Conservation (phyloP, 208 protist genomes). For the Naegleria fowleri region DNA sequence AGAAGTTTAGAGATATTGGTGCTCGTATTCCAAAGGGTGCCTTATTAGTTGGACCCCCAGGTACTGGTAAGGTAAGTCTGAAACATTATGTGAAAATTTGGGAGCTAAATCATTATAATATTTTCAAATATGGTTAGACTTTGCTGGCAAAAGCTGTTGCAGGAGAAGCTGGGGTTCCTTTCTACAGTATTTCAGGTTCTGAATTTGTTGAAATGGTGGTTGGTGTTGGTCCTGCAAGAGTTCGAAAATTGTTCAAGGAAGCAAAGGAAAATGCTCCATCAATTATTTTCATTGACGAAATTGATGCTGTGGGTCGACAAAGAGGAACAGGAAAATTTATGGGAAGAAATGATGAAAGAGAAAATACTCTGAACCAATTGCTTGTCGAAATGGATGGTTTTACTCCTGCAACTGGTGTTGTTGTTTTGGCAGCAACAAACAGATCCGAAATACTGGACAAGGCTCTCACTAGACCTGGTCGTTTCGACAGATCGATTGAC, state of each 20-base stretch:
- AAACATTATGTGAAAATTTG: background rate
- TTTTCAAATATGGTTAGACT: constrained; percentile 68
- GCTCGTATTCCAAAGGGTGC: constrained; percentile 92
- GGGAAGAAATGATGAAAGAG: constrained; percentile 65
- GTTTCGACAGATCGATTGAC: constrained; percentile 77
- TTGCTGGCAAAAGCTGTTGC: constrained; percentile 91
- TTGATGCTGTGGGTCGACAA: constrained; percentile 67
- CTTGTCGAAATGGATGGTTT: constrained; percentile 80
- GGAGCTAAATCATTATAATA: background rate
- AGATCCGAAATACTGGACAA: constrained; percentile 73
- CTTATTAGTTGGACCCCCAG: constrained; percentile 89
- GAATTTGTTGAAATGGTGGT: constrained; percentile 72
- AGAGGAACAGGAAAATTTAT: constrained; percentile 25
- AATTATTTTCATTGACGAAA: constrained; percentile 81
- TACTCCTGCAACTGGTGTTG: constrained; percentile 52
- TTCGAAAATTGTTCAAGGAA: constrained; percentile 64
- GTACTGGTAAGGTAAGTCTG: constrained; percentile 65
- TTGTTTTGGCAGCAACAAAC: constrained; percentile 96
- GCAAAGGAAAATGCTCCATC: constrained; percentile 57
- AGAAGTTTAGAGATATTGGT: constrained; percentile 88
- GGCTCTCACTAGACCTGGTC: constrained; percentile 87
- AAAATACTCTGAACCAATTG: constrained; percentile 74
- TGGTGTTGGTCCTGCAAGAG: constrained; percentile 57
- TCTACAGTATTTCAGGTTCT: constrained; percentile 56
- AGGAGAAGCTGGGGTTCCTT: constrained; percentile 76